Evolutionary conservation across 441 rosid genomes (phyloP), one percentile per base, ranked within the genome.

Genomic region (Croton setiger): DNA sequence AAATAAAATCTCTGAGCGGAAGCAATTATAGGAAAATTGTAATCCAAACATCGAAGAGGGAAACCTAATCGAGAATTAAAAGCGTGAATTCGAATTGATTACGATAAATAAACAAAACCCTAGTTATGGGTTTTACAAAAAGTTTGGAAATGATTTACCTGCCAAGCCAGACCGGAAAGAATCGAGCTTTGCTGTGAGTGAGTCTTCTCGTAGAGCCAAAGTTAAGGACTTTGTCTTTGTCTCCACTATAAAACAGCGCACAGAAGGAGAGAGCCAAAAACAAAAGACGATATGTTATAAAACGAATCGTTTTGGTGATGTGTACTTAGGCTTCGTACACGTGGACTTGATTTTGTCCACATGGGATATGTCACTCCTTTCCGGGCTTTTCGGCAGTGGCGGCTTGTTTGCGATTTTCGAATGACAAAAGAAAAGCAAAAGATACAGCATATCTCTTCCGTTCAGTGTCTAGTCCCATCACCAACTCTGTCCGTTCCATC

Each of bases 111-210:
- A 37, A 39, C 13, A 27, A 13, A 37, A 52, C 49, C 60, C 12
- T 52, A 51, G 23, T 1, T 2, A 49, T 10, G 2, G 17, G 8
- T 4, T 21, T n/a, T 23, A 1, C 7, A n/a, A 1, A 63, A 37
- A 45, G 63, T 54, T 33, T 1, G 52, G 70, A 66, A 54, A 21
- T 0, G 1, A 41, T 21, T 52, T 66, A 66, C 70, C 70, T 54
- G n/a, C 20, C 5, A 66, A 66, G 69, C 37, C 60, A 54, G 60
- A 41, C 61, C 61, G 33, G 8, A 51, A 65, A 52, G 60, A 51
- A 51, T 52, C 5, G 59, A 52, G 57, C 0, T 39, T 21, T 39
- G 20, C 12, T 7, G 60, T 7, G 31, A 6, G 59, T 12, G 7
- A 55, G 20, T 27, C 39, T 63, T 13, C 54, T 44, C 6, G 7